Evolutionary conservation across 1,139 yeast species (phyloP).

Genomic region (Geotrichum restrictum): DNA sequence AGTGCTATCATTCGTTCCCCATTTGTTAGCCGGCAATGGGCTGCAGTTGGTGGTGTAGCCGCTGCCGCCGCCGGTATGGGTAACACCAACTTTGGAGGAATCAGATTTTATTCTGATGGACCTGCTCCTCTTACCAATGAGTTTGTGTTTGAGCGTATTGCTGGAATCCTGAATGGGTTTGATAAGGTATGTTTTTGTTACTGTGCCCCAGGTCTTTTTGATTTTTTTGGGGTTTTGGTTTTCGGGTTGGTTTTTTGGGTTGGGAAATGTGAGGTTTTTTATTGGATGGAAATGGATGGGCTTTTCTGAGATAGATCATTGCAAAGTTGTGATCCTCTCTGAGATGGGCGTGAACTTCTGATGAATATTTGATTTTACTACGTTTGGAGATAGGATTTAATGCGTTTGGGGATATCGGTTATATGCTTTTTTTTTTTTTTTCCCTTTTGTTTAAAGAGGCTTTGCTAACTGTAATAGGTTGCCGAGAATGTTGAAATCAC

Average conservation of each 20-base stretch:
- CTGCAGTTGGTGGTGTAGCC: not conserved
- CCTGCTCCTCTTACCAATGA: conserved; percentile 40
- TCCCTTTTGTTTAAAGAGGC: not conserved
- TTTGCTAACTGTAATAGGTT: conserved; percentile 17
- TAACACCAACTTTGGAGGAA: not conserved
- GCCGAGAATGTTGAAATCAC: conserved; percentile 45
- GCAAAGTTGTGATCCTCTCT: too few relatives aligned
- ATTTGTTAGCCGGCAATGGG: not conserved
- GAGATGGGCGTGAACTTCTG: too few relatives aligned
- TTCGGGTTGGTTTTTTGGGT: not conserved
- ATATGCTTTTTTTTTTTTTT: too few relatives aligned
- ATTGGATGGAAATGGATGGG: not conserved
- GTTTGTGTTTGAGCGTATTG: conserved; percentile 62
- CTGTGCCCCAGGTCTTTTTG: not conserved
- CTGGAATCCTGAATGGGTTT: conserved; percentile 73
- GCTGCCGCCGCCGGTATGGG: not conserved
- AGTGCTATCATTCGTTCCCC: not conserved
- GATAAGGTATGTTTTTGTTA: conserved; percentile 52
- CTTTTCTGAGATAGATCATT: too few relatives aligned
- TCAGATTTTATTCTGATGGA: conserved; percentile 36
- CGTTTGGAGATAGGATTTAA: too few relatives aligned
- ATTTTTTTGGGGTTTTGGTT: not conserved
- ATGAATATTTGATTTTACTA: too few relatives aligned
- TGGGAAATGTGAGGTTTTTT: conserved; percentile 2
- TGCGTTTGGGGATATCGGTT: too few relatives aligned